These are phyloP conservation scores for Hypsizygus marmoreus DNA, from an alignment of 768 basidiomycete species.

Conservation along the genomic window DNA sequence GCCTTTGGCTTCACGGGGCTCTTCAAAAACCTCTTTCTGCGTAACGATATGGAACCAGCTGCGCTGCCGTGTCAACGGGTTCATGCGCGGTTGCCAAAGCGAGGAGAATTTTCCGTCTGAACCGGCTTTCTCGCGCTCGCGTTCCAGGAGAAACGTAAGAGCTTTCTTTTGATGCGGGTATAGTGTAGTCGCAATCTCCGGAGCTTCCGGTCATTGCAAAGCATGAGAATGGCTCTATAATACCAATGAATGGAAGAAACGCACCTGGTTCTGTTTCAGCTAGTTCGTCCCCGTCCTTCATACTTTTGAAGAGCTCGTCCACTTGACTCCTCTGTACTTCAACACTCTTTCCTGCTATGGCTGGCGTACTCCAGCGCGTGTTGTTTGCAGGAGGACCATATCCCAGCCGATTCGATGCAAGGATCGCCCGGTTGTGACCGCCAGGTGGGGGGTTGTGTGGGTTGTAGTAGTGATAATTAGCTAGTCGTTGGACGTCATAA, in stretches of 20 bases:
- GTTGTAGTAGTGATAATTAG: slow-evolving; percentile 76
- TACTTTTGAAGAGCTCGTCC: slow-evolving; percentile 88
- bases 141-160: slow-evolving; percentile 89
- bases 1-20: slow-evolving; percentile 78
- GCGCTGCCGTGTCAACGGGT: slow-evolving; percentile 45
- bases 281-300: slow-evolving; percentile 87
- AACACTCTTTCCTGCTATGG: slow-evolving; percentile 70
- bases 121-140: slow-evolving; percentile 67
- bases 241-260: slow-evolving; percentile 20
- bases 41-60: slow-evolving; percentile 87
- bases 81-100: slow-evolving; percentile 64
- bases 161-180: slow-evolving; percentile 99
- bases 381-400: slow-evolving; percentile 34
- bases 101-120: slow-evolving; percentile 66
- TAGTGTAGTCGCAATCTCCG: slow-evolving; percentile 78
- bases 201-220: slow-evolving; percentile 35
- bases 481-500: slow-evolving; percentile 60
- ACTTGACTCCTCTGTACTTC: slow-evolving; percentile 93
- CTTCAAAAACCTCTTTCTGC: slow-evolving; percentile 65
- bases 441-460: slow-evolving; percentile 85
- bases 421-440: slow-evolving; percentile 49
- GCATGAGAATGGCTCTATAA: background rate
- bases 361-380: slow-evolving; percentile 60
- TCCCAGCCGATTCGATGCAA: slow-evolving; percentile 42
- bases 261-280: slow-evolving; percentile 83